Conservation (phyloP, 495 filamentous ascomycete genomes). For the Umbilicaria muhlenbergii region DNA sequence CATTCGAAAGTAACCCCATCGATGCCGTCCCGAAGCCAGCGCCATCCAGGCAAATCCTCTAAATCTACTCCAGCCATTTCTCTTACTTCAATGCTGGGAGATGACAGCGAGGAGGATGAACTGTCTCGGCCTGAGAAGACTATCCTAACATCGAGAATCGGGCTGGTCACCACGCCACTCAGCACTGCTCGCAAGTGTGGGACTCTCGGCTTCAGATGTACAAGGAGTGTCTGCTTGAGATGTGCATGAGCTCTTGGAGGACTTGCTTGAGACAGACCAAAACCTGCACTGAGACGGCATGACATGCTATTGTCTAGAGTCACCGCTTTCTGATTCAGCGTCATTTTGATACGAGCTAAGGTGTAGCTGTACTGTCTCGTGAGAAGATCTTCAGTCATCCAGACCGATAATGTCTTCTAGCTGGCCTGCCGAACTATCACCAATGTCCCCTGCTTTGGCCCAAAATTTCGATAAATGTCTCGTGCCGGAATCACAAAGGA, state of each 20-base stretch:
- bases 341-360: too few species aligned
- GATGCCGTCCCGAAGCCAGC: too few species aligned
- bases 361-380: too few species aligned
- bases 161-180: neutral
- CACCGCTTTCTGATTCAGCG: too few species aligned
- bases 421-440: constrained; percentile 33
- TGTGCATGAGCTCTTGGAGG: neutral
- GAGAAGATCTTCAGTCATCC: too few species aligned
- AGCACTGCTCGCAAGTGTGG: neutral
- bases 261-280: neutral
- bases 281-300: neutral
- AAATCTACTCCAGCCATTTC: too few species aligned
- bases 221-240: neutral
- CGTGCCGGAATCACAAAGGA: constrained; percentile 82
- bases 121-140: too few species aligned
- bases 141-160: neutral
- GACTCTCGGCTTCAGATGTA: neutral
- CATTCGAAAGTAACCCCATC: too few species aligned
- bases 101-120: too few species aligned
- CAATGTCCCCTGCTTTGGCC: constrained; percentile 62
- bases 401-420: constrained; percentile 31
- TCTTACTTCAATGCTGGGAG: too few species aligned
- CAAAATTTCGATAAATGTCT: constrained; percentile 92
- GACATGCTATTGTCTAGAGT: too few species aligned
- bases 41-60: too few species aligned